Evolutionary conservation across 805 yeast species (phyloP).

Genomic region (Diddensiella caesifluorescens): DNA sequence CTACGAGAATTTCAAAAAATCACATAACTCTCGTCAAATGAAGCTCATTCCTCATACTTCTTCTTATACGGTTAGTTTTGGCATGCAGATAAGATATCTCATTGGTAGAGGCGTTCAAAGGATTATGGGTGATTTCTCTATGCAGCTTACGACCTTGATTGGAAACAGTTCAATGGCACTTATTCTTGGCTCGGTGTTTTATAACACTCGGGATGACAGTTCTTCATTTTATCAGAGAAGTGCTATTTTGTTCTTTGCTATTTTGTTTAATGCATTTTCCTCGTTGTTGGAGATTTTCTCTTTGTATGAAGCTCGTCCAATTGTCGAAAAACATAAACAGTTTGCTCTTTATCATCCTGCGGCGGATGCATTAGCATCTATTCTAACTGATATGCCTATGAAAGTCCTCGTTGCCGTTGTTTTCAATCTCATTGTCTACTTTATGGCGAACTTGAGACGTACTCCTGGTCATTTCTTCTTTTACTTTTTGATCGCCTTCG

Average conservation of each 20-base stretch:
- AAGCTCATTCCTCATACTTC: slow-evolving; percentile 33
- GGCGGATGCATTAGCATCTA: slow-evolving; percentile 60
- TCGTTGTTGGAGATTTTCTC: slow-evolving; percentile 42
- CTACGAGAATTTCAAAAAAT: slow-evolving; percentile 26
- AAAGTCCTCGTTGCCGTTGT: slow-evolving; percentile 40
- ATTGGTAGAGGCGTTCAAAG: slow-evolving; percentile 48
- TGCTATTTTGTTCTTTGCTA: slow-evolving; percentile 57
- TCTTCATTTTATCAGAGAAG: slow-evolving; percentile 52
- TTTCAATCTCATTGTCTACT: slow-evolving; percentile 49
- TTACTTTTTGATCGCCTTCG: slow-evolving; percentile 41
- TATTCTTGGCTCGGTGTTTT: slow-evolving; percentile 53
- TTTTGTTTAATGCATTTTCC: slow-evolving; percentile 42
- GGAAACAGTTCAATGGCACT: slow-evolving; percentile 50
- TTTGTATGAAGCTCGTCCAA: slow-evolving; percentile 45
- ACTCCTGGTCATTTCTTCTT: slow-evolving; percentile 50
- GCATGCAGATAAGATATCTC: slow-evolving; percentile 45
- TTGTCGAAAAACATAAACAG: slow-evolving; percentile 54
- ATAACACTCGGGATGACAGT: slow-evolving; percentile 43
- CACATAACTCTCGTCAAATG: slow-evolving; percentile 29
- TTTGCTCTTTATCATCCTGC: slow-evolving; percentile 57
- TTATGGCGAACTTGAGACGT: slow-evolving; percentile 49
- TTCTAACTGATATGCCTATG: slow-evolving; percentile 53
- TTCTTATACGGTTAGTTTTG: slow-evolving; percentile 38
- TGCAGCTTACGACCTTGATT: slow-evolving; percentile 38
- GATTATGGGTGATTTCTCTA: slow-evolving; percentile 47